Evolutionary conservation across 225 moss, liverwort and hornwort genomes (phyloP), one percentile per base, ranked within the genome.

Genomic region (Takakia lepidozioides): DNA sequence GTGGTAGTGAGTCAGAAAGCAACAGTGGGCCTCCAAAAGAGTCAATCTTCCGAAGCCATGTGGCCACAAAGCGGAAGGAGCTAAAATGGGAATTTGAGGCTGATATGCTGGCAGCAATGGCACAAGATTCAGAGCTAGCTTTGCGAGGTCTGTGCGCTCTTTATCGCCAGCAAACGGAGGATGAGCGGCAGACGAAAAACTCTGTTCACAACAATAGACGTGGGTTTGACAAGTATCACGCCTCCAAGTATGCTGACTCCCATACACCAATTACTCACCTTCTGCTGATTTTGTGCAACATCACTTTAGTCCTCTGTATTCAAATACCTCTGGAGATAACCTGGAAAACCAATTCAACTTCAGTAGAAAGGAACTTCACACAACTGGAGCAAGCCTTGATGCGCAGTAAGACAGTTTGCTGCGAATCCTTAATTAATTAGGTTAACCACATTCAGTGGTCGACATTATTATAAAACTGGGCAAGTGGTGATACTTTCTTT

Each of bases 141-240:
- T 24, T 61, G 38, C 48, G 48, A 43, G 61, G 48, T 56, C 39
- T 68, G 17, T 61, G 67, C 45, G 67, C 61, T 29, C 25, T 68
- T 15, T 68, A 50, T 51, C 35, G 61, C n/a, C 43, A 61, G 30
- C 67, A 68, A 35, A 55, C 37, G 43, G 44, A 51, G 8, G 67
- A 68, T 13, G 67, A 56, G 29, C 46, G 48, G 19, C 10, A 10
- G 1, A 19, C 0, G 5, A 13, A 28, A 10, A 10, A 0, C 1
- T 55, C 67, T 23, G 40, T 55, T 15, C 27, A 61, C 27, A 42
- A 3, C 21, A 68, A 68, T 30, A 22, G 23, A 2, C 37, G 28
- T 18, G 67, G 61, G 49, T 68, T 68, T 29, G 36, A 51, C 10
- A 55, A 22, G 26, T 50, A 29, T 29, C 51, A 68, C 13, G 41